phyloP scores from a whole-genome alignment of 2,329 filamentous ascomycete genomes.

The Penicillium sp. region DNA sequence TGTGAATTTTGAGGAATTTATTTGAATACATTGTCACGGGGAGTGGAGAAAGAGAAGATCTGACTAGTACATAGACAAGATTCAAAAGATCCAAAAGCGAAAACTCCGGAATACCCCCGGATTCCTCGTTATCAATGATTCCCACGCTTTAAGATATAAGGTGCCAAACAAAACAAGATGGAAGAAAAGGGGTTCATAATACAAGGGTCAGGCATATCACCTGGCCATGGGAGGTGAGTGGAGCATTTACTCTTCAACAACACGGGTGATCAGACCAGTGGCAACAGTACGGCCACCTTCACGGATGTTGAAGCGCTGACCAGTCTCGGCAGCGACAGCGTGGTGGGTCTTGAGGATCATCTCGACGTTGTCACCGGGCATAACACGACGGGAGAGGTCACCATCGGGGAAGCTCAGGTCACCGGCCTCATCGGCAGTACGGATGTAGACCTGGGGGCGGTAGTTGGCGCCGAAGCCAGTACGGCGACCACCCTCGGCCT shows the following conservation, averaged over 20 bases:
- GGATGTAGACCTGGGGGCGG: conserved; percentile 92
- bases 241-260: conserved; percentile 52
- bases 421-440: conserved; percentile 79
- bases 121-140: conserved; percentile 35
- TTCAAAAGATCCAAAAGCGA: conserved; percentile 35
- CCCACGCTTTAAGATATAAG: conserved; percentile 37
- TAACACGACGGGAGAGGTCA: conserved; percentile 79
- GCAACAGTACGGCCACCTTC: conserved; percentile 91
- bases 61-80: conserved; percentile 36
- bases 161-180: conserved; percentile 30
- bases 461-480: conserved; percentile 96
- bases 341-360: conserved; percentile 86
- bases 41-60: conserved; percentile 31
- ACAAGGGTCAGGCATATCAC: conserved; percentile 28
- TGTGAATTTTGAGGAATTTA: conserved; percentile 9
- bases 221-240: conserved; percentile 8
- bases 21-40: conserved; percentile 27
- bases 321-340: conserved; percentile 84
- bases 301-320: conserved; percentile 97
- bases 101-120: conserved; percentile 36
- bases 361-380: conserved; percentile 98
- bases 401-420: conserved; percentile 84
- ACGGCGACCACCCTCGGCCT: conserved; percentile 97
- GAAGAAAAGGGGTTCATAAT: conserved; percentile 35
- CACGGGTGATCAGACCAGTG: conserved; percentile 78